Evolutionary conservation across 306 rosid species (phyloP).

Genomic region (Cyclanthera cordifolia): DNA sequence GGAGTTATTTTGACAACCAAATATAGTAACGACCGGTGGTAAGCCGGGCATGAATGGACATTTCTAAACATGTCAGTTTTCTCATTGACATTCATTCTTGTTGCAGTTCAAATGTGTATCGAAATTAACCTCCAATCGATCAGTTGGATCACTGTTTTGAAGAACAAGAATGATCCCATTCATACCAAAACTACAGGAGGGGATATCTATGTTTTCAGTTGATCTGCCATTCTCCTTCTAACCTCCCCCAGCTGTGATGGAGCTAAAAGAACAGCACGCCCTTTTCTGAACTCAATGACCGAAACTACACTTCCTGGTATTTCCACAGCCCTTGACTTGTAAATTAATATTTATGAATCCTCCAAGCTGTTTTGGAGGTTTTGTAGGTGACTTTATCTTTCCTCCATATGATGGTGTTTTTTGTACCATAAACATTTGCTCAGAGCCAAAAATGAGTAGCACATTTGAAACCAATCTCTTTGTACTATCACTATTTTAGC

Average conservation of each 20-base stretch:
- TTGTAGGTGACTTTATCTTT: not conserved
- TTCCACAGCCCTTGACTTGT: slow-evolving; percentile 8
- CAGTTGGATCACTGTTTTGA: slow-evolving; percentile 40
- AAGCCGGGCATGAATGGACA: not conserved
- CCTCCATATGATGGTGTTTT: not conserved
- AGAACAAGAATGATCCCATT: slow-evolving; percentile 17
- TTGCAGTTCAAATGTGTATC: slow-evolving; percentile 80
- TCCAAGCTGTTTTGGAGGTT: slow-evolving; percentile 5
- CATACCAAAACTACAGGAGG: not conserved
- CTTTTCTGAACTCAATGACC: not conserved
- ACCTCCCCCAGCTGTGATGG: slow-evolving; percentile 12
- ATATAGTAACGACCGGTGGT: too few species aligned
- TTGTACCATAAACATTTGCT: not conserved
- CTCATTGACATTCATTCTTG: not conserved
- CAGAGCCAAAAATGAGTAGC: not conserved
- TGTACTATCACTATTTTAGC: too few species aligned
- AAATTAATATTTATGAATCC: not conserved
- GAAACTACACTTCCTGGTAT: not conserved
- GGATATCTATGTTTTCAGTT: not conserved
- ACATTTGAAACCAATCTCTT: not conserved
- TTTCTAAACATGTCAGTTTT: not conserved
- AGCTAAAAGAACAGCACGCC: not conserved
- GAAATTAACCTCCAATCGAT: slow-evolving; percentile 30
- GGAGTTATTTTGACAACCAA: not conserved
- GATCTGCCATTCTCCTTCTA: slow-evolving; percentile 9